These are phyloP conservation scores for Exophiala sp. DNA, from an alignment of 2,329 filamentous ascomycete species.

Conservation along the genomic window DNA sequence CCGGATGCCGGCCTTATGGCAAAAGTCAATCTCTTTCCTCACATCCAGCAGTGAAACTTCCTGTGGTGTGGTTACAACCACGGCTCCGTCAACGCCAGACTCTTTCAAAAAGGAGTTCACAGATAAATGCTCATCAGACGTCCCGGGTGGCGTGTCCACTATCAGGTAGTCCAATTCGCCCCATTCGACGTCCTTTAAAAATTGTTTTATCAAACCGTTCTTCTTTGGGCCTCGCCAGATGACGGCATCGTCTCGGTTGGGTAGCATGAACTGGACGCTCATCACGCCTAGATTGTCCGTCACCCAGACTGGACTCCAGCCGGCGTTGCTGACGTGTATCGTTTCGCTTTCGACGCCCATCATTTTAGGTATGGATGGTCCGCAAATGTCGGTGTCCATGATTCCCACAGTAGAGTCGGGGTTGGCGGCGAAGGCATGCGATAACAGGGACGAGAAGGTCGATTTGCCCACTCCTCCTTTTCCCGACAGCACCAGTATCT, in stretches of 20 bases:
- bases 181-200: conserved; percentile 97
- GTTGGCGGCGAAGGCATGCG: conserved; percentile 83
- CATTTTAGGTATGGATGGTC: conserved; percentile 96
- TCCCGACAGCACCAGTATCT: conserved; percentile 86
- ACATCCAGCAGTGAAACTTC: conserved; percentile 91
- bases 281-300: conserved; percentile 91
- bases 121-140: conserved; percentile 89
- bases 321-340: conserved; percentile 81
- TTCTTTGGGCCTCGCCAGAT: conserved; percentile 99
- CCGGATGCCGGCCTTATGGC: conserved; percentile 84
- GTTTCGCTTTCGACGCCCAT: conserved; percentile 84
- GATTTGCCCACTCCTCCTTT: conserved; percentile 97
- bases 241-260: conserved; percentile 86
- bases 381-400: conserved; percentile 98
- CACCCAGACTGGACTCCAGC: conserved; percentile 96
- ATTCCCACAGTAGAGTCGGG: conserved; percentile 77
- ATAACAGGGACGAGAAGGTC: conserved; percentile 84
- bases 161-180: conserved; percentile 89
- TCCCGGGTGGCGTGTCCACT: conserved; percentile 93
- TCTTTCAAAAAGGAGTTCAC: conserved; percentile 91
- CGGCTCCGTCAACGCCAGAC: conserved; percentile 86
- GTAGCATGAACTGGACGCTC: conserved; percentile 98
- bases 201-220: conserved; percentile 97
- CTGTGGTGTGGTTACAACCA: conserved; percentile 91
- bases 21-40: conserved; percentile 96